Conservation (phyloP, 495 filamentous ascomycete genomes). For the Astrothelium subdiscretum region DNA sequence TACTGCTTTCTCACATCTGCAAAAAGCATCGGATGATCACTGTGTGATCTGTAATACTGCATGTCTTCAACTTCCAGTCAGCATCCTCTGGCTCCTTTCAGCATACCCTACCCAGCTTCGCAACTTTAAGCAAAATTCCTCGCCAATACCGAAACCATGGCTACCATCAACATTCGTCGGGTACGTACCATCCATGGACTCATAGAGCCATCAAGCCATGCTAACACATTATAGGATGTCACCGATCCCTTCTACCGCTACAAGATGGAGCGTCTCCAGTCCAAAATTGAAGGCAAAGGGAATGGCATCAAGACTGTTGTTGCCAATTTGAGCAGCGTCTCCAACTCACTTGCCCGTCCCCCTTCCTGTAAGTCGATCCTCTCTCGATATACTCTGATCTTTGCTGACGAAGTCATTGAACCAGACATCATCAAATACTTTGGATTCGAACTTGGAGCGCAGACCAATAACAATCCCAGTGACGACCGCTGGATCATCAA, state of each 20-base stretch:
- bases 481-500: constrained; percentile 99
- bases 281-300: constrained; percentile 98
- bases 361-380: constrained; percentile 51
- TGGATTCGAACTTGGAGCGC: constrained; percentile 94
- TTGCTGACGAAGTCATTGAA: no score
- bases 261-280: constrained; percentile 98
- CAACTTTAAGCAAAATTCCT: constrained; percentile 1
- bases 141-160: constrained; percentile 52
- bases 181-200: constrained; percentile 13
- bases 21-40: background rate
- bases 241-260: constrained; percentile 99
- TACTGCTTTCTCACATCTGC: background rate
- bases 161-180: constrained; percentile 93
- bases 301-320: constrained; percentile 97
- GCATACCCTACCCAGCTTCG: constrained; percentile 12
- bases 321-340: constrained; percentile 93
- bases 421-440: constrained; percentile 96
- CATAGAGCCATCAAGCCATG: background rate
- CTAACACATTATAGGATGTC: constrained; percentile 51
- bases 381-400: no score
- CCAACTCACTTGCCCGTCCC: constrained; percentile 81
- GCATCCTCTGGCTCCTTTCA: constrained; percentile 12
- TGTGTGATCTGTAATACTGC: constrained; percentile 22
- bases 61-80: constrained; percentile 27
- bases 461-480: constrained; percentile 91